These are phyloP conservation scores for Pholiota conissans DNA, from an alignment of 768 basidiomycete species.

Conservation along the genomic window DNA sequence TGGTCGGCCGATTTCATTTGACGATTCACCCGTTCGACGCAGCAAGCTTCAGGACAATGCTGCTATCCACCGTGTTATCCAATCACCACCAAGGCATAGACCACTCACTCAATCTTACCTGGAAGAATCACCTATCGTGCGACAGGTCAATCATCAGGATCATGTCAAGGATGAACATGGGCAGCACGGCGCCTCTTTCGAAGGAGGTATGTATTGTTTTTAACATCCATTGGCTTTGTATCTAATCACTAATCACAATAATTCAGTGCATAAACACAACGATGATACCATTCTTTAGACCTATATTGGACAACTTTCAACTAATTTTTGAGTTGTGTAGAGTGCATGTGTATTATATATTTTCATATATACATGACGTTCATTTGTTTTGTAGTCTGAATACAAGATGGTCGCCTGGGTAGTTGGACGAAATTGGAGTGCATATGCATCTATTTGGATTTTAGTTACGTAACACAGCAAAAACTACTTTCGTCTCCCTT, in stretches of 20 bases:
- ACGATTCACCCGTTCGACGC: constrained; percentile 58
- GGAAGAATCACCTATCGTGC: constrained; percentile 37
- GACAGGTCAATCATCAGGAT: constrained; percentile 11
- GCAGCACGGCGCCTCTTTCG: not conserved
- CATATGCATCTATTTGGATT: no score
- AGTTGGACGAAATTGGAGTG: no score
- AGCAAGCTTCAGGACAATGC: constrained; percentile 31
- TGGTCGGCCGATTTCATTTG: constrained; percentile 30
- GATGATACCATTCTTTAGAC: not conserved
- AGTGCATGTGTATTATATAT: no score
- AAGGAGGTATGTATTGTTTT: constrained; percentile 4
- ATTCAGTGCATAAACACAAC: not conserved
- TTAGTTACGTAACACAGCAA: no score
- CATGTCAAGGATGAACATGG: constrained; percentile 1
- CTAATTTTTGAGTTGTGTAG: not conserved
- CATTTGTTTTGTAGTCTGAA: no score
- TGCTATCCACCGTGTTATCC: constrained; percentile 30
- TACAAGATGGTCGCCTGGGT: no score
- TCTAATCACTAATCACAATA: not conserved
- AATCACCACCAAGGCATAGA: constrained; percentile 27
- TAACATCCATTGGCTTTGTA: not conserved
- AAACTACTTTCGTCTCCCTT: no score
- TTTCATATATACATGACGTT: no score
- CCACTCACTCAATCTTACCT: constrained; percentile 21
- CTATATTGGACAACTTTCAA: no score